Conservation (phyloP, 257 asterid species). For the Solanum clarkiae region DNA sequence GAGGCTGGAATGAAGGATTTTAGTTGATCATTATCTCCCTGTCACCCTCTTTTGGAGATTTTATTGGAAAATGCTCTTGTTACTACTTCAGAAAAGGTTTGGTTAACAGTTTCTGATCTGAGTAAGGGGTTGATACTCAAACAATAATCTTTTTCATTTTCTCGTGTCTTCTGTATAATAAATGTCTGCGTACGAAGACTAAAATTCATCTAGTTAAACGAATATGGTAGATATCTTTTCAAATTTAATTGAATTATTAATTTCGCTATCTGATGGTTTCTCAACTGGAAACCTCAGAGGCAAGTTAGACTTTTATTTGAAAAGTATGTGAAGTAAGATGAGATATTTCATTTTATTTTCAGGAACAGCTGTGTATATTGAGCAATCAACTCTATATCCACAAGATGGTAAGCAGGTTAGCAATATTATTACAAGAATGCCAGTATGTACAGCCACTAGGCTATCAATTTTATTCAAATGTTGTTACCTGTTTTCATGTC, state of each 20-base stretch:
- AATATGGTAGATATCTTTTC: neutral
- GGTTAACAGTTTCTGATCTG: neutral
- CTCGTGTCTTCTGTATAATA: neutral
- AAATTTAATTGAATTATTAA: neutral
- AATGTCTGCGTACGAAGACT: neutral
- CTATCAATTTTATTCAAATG: neutral
- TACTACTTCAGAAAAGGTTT: neutral
- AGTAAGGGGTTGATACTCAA: neutral
- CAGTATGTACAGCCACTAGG: neutral
- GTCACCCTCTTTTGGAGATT: neutral
- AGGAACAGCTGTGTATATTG: conserved; percentile 80
- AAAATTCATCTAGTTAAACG: neutral
- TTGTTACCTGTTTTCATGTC: neutral
- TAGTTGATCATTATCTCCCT: neutral
- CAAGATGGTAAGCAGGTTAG: conserved; percentile 95
- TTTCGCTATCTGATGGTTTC: neutral
- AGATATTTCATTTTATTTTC: conserved; percentile 15
- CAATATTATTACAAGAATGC: neutral
- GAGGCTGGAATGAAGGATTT: neutral
- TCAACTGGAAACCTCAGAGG: neutral
- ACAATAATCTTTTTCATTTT: neutral
- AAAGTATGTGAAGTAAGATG: neutral
- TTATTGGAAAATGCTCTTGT: neutral
- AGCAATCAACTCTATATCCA: conserved; percentile 78
- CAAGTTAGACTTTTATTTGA: neutral